Evolutionary conservation across 1,284 basidiomycete species (phyloP), one percentile per base, ranked within the genome.

Genomic region (Tilletia indica): DNA sequence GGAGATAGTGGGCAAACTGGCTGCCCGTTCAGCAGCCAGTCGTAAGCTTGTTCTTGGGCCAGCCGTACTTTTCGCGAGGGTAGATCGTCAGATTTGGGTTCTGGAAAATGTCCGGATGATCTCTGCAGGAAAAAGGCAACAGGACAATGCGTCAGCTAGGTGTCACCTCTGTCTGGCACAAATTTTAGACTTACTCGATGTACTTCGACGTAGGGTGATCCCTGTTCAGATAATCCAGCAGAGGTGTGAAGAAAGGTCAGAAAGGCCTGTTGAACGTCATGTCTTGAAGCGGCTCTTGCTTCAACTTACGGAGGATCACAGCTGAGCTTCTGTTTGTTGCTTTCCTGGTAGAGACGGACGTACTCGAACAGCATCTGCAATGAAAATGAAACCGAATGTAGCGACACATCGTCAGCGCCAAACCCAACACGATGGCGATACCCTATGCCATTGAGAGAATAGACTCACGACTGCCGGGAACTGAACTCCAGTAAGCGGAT

Each of bases 171-270:
- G 25, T 31, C 25, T 31, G 2, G 25, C 25, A 54, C 58, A 34
- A 34, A 63, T 16, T 16, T 19, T 16, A n/a, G 34, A 39, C 61
- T 64, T 16, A 64, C 61, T 64, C 19, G 34, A 84, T 84, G 63
- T 83, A 84, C n/a, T 79, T 36, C 25, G 74, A 71, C 0, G 82
- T 83, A 4, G 82, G 82, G 69, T 80, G 74, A 70, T 83, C 81
- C 12, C 51, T 54, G 51, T 54, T 11, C 51, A 25, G 51, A 19
- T 25, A 54, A 48, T 11, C 51, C 8, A 54, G 51, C 51, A 54
- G 49, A 54, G 19, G n/a, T 54, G 51, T 11, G 21, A 54, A 12
- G 51, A 8, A 54, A 54, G 51, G 19, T 25, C 19, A 54, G 19
- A 11, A 25, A 54, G 16, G 51, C 6, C 21, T 31, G 25, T 31